Conservation (phyloP, 768 basidiomycete species). For the Glaciozyma martinii region DNA sequence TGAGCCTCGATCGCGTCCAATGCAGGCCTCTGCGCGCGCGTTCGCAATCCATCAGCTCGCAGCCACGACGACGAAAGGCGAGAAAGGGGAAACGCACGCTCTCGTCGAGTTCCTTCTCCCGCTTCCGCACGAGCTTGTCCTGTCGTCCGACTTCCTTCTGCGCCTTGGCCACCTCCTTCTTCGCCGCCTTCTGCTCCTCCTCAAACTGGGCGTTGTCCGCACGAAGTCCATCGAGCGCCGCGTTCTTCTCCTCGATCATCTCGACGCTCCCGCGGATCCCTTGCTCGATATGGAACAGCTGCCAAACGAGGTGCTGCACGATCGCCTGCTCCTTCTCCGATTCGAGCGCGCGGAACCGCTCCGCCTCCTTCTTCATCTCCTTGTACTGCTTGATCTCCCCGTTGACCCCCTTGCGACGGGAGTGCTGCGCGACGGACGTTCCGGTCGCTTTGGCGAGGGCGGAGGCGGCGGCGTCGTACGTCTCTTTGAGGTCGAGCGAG, state of each 20-base stretch:
- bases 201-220: conserved; percentile 57
- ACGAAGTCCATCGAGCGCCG: conserved; percentile 57
- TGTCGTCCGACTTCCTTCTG: conserved; percentile 66
- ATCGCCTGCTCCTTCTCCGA: conserved; percentile 74
- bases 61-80: background rate
- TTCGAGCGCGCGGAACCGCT: conserved; percentile 68
- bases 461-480: conserved; percentile 81
- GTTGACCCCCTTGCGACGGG: conserved; percentile 82
- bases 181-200: conserved; percentile 59
- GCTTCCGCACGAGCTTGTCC: conserved; percentile 80
- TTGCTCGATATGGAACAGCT: conserved; percentile 79
- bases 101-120: conserved; percentile 75
- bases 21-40: conserved; percentile 60
- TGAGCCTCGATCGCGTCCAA: conserved; percentile 75
- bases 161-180: conserved; percentile 69
- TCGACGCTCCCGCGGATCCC: conserved; percentile 63
- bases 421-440: conserved; percentile 87
- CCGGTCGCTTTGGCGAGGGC: conserved; percentile 85
- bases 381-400: conserved; percentile 96
- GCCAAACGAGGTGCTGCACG: conserved; percentile 72
- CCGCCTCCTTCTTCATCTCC: conserved; percentile 90
- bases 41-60: background rate
- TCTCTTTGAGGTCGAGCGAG: conserved; percentile 75
- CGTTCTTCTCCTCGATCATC: conserved; percentile 64
- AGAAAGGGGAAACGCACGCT: conserved; percentile 48